phyloP scores from a whole-genome alignment of 2,329 filamentous ascomycete species.

The Lasiodiplodia hormozganensis region DNA sequence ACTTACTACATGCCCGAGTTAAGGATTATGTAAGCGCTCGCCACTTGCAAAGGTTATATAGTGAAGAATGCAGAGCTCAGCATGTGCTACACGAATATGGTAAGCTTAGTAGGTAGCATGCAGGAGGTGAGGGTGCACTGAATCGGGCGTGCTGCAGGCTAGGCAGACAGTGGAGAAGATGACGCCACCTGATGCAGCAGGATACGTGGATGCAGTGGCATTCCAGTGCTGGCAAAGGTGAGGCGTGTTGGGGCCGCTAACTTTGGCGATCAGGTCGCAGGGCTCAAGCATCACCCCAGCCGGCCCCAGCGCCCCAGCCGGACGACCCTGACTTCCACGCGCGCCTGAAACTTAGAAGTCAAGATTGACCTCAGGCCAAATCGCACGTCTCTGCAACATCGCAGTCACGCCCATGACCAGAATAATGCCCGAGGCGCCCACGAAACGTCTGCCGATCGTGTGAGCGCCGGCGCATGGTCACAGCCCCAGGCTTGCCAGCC shows the following conservation, averaged over 20 bases:
- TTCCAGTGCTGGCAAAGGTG: neutral
- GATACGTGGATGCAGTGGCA: neutral
- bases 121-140: neutral
- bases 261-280: neutral
- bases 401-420: neutral
- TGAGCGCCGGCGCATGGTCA: constrained; percentile 19
- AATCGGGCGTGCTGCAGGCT: neutral
- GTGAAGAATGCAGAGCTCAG: neutral
- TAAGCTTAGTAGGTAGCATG: neutral
- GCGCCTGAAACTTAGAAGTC: constrained; percentile 2
- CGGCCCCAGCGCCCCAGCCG: neutral
- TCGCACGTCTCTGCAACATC: neutral
- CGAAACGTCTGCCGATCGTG: neutral
- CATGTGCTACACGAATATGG: neutral
- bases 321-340: constrained; percentile 9
- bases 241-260: neutral
- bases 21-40: constrained; percentile 14
- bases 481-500: constrained; percentile 7
- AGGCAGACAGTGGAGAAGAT: neutral
- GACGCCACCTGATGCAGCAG: constrained; percentile 5
- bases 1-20: constrained; percentile 9
- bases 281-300: neutral
- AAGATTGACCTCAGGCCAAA: neutral
- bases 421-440: neutral
- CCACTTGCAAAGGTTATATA: neutral